Percentiles rank a stretch among this genome's conserved stretches.
Evolutionary conservation across 768 basidiomycete genomes (phyloP).

Genomic region (Mycena indigotica): DNA sequence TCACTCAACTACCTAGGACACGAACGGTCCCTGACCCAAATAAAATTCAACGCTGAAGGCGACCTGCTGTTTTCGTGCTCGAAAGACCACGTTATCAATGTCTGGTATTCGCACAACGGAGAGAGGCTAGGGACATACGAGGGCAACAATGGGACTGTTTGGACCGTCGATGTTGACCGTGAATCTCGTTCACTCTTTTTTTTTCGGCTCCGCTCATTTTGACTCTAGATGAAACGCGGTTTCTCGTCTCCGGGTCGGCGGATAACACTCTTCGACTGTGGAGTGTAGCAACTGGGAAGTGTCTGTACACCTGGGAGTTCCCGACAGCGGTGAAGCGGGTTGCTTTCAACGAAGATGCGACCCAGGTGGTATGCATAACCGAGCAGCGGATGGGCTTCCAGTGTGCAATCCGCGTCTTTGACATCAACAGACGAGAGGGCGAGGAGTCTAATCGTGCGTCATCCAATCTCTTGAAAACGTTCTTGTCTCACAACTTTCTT

Average conservation of each 20-base stretch:
- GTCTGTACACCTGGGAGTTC: constrained; percentile 95
- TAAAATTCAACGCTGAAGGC: constrained; percentile 96
- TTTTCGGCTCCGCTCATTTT: constrained; percentile 1
- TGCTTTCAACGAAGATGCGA: constrained; percentile 84
- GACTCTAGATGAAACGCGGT: constrained; percentile 70
- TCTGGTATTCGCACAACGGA: constrained; percentile 97
- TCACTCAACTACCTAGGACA: constrained; percentile 60
- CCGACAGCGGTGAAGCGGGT: constrained; percentile 97
- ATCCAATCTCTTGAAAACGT: neutral
- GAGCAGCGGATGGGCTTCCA: constrained; percentile 96
- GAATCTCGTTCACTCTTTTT: constrained; percentile 35
- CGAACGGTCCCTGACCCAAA: constrained; percentile 95
- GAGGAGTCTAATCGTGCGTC: constrained; percentile 81
- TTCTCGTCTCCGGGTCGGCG: constrained; percentile 88
- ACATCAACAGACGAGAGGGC: constrained; percentile 72
- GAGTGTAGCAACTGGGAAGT: constrained; percentile 88
- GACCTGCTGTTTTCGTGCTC: constrained; percentile 95
- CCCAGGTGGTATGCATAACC: constrained; percentile 87
- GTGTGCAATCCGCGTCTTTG: constrained; percentile 88
- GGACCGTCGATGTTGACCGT: constrained; percentile 98
- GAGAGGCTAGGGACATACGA: constrained; percentile 96
- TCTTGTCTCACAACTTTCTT: constrained; percentile 7
- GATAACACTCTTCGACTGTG: constrained; percentile 93
- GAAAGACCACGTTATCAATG: constrained; percentile 94
- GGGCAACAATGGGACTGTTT: constrained; percentile 94